phyloP scores from a whole-genome alignment of 768 basidiomycete species.

The Boletus sensibilis region DNA sequence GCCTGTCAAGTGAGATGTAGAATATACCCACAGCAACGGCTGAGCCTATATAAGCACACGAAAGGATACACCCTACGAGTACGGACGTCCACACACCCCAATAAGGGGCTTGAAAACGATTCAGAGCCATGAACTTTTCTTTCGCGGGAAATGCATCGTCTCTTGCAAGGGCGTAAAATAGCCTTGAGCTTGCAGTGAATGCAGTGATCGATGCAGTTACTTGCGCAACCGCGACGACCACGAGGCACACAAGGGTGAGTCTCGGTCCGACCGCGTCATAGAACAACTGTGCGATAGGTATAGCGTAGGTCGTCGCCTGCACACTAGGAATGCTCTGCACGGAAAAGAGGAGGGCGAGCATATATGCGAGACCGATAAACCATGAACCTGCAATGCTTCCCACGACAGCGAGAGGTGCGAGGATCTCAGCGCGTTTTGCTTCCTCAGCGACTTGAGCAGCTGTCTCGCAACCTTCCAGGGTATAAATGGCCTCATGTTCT shows the following conservation, averaged over 20 bases:
- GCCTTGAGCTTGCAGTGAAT: slow-evolving; percentile 55
- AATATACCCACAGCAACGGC: slow-evolving; percentile 45
- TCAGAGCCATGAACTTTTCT: slow-evolving; percentile 47
- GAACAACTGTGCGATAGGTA: slow-evolving; percentile 59
- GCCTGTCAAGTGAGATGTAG: background rate
- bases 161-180: slow-evolving; percentile 56
- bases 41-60: slow-evolving; percentile 58
- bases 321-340: slow-evolving; percentile 52
- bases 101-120: slow-evolving; percentile 53
- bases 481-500: slow-evolving; percentile 48
- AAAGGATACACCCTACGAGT: slow-evolving; percentile 50
- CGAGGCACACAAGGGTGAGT: slow-evolving; percentile 50
- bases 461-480: slow-evolving; percentile 61
- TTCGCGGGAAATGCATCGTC: slow-evolving; percentile 53
- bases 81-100: slow-evolving; percentile 57
- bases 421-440: slow-evolving; percentile 51
- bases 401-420: slow-evolving; percentile 59
- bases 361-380: slow-evolving; percentile 55
- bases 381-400: slow-evolving; percentile 56
- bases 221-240: slow-evolving; percentile 49
- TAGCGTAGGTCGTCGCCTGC: slow-evolving; percentile 50
- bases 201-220: slow-evolving; percentile 57
- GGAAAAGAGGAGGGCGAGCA: slow-evolving; percentile 58
- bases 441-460: slow-evolving; percentile 66
- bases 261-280: slow-evolving; percentile 50